Conservation (phyloP, 1,284 basidiomycete species). For the Schizophyllum amplum region DNA sequence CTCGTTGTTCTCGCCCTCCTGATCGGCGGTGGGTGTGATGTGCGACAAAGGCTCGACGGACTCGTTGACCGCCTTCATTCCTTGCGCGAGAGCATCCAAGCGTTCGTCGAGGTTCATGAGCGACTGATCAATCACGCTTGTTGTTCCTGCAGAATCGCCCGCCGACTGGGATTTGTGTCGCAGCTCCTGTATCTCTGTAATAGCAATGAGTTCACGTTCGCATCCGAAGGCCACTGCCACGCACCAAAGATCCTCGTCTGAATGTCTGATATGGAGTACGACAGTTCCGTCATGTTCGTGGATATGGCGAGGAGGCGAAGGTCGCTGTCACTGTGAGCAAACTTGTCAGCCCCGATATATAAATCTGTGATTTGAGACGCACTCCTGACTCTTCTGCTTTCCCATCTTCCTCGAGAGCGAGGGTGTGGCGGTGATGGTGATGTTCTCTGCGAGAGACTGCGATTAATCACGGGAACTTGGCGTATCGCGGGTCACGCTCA, state of each 20-base stretch:
- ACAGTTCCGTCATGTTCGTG: constrained; percentile 77
- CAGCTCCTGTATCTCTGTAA: constrained; percentile 74
- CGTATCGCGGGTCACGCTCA: constrained; percentile 20
- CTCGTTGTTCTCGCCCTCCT: constrained; percentile 34
- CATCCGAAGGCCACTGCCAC: constrained; percentile 14
- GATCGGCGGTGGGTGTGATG: constrained; percentile 40
- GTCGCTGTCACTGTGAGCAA: constrained; percentile 37
- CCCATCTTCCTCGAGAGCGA: constrained; percentile 31
- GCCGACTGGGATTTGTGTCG: constrained; percentile 69
- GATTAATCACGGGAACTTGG: constrained; percentile 14
- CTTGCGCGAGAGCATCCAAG: constrained; percentile 64
- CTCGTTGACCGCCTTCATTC: constrained; percentile 59
- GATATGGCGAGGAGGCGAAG: constrained; percentile 67
- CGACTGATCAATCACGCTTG: constrained; percentile 70
- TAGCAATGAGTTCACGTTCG: constrained; percentile 5
- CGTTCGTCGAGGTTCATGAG: constrained; percentile 74
- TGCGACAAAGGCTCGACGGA: constrained; percentile 49
- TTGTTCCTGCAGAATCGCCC: constrained; percentile 47
- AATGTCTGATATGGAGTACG: constrained; percentile 76
- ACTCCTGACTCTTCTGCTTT: constrained; percentile 54
- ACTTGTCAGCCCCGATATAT: constrained; percentile 10
- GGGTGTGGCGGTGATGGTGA: constrained; percentile 53
- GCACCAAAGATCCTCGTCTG: constrained; percentile 81
- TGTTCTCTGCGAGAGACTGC: constrained; percentile 43
- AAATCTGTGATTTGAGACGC: constrained; percentile 17